phyloP scores from a whole-genome alignment of 768 basidiomycete species.

The Lactarius sp. region DNA sequence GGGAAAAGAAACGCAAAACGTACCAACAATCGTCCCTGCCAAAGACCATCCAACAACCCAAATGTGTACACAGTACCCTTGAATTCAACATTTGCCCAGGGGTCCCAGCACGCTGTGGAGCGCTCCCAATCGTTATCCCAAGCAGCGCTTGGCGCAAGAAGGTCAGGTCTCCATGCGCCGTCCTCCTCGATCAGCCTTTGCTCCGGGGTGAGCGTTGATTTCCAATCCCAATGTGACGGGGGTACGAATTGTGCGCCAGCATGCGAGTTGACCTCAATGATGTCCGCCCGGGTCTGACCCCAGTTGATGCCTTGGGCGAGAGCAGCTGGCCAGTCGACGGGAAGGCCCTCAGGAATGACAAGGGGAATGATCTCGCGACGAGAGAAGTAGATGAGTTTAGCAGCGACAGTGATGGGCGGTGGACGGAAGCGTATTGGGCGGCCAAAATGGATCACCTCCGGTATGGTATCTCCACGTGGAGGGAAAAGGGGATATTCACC shows the following conservation, averaged over 20 bases:
- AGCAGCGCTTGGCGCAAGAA: constrained; percentile 35
- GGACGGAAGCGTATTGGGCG: constrained; percentile 28
- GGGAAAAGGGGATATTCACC: constrained; percentile 48
- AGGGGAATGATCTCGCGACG: constrained; percentile 49
- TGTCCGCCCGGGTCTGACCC: constrained; percentile 55
- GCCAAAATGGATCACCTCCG: constrained; percentile 27
- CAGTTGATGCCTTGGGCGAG: constrained; percentile 30
- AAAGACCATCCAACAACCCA: constrained; percentile 51
- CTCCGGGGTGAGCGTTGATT: constrained; percentile 26
- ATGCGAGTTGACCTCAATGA: constrained; percentile 50
- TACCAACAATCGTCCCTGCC: constrained; percentile 62
- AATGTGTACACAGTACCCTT: constrained; percentile 41
- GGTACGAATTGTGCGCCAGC: constrained; percentile 34
- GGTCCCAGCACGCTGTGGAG: constrained; percentile 42
- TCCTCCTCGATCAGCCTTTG: constrained; percentile 28
- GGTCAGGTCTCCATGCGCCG: constrained; percentile 28
- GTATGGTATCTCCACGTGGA: constrained; percentile 20
- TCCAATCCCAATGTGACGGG: constrained; percentile 30
- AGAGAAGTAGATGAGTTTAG: constrained; percentile 59
- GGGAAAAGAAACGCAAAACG: constrained; percentile 28
- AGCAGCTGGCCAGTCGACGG: constrained; percentile 32
- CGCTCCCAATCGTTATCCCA: constrained; percentile 62
- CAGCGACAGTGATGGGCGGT: constrained; percentile 52
- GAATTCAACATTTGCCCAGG: constrained; percentile 32
- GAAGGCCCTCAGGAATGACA: constrained; percentile 37